These are phyloP conservation scores for Podospora bellae-mahoneyi DNA, from an alignment of 495 filamentous ascomycete genomes.

Conservation along the genomic window DNA sequence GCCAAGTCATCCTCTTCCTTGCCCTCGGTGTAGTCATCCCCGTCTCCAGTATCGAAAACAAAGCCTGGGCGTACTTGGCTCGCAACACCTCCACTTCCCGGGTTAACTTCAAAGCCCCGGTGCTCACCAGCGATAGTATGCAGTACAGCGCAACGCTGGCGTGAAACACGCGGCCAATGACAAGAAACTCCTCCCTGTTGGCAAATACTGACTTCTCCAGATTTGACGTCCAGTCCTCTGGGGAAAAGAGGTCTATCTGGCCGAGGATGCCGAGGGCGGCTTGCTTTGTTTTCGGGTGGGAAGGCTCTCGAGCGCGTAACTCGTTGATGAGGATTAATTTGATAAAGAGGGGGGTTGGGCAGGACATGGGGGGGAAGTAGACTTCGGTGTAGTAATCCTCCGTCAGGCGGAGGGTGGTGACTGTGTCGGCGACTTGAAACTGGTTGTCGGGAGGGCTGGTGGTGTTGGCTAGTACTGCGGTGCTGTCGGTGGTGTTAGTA, in stretches of 20 bases:
- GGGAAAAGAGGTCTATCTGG: slow-evolving; percentile 27
- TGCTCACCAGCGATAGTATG: slow-evolving; percentile 32
- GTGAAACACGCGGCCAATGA: slow-evolving; percentile 26
- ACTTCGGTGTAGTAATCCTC: slow-evolving; percentile 18
- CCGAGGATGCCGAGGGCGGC: slow-evolving; percentile 22
- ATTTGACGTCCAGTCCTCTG: slow-evolving; percentile 28
- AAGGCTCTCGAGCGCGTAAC: slow-evolving; percentile 19
- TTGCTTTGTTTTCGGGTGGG: slow-evolving; percentile 7
- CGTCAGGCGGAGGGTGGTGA: slow-evolving; percentile 21
- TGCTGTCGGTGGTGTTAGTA: slow-evolving; percentile 16
- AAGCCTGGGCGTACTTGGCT: slow-evolving; percentile 2
- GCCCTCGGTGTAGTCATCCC: slow-evolving; percentile 17
- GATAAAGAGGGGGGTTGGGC: slow-evolving; percentile 21
- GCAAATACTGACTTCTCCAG: neutral
- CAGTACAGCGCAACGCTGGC: slow-evolving; percentile 35
- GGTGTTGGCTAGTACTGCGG: slow-evolving; percentile 32
- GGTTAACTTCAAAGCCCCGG: neutral
- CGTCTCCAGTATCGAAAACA: slow-evolving; percentile 22
- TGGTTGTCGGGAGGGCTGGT: slow-evolving; percentile 32
- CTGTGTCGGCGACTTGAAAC: slow-evolving; percentile 13
- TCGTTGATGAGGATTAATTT: slow-evolving; percentile 32
- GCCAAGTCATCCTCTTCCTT: slow-evolving; percentile 28
- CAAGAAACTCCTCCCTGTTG: slow-evolving; percentile 23
- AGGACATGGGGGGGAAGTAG: slow-evolving; percentile 25
- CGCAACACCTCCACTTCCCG: neutral